A percentile compares a stretch with the other conserved stretches of the same genome.
Evolutionary conservation across 305 asterid genomes (phyloP).

Genomic region (Rubia occidens): DNA sequence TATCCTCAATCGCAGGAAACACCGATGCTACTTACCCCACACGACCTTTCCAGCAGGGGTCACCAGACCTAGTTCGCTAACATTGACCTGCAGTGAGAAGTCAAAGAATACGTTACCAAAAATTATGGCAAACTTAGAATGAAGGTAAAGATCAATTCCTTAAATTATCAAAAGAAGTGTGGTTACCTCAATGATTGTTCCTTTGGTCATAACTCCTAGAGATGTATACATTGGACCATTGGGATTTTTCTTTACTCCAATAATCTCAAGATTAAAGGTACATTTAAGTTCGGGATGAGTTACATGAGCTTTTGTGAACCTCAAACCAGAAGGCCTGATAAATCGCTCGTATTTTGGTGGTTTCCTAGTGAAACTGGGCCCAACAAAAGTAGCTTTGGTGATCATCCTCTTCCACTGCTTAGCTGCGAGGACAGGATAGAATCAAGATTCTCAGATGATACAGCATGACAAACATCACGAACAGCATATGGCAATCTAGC

Average conservation of each 20-base stretch:
- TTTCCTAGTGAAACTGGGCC: slow-evolving; percentile 84
- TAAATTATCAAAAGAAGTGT: not conserved
- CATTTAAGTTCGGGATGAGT: slow-evolving; percentile 94
- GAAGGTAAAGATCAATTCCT: not conserved
- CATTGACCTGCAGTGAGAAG: slow-evolving; percentile 57
- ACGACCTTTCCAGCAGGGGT: slow-evolving; percentile 98
- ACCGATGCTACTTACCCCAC: slow-evolving; percentile 71
- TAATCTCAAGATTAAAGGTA: slow-evolving; percentile 85
- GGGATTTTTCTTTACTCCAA: slow-evolving; percentile 91
- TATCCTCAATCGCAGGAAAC: not conserved
- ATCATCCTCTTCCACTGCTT: slow-evolving; percentile 99
- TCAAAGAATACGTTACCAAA: slow-evolving; percentile 9
- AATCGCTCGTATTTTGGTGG: slow-evolving; percentile 98
- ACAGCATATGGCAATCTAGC: not conserved
- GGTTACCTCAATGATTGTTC: slow-evolving; percentile 82
- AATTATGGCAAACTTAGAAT: not conserved
- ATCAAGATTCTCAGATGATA: not conserved
- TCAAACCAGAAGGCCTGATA: slow-evolving; percentile 78
- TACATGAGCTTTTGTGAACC: slow-evolving; percentile 85
- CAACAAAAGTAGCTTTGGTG: slow-evolving; percentile 95
- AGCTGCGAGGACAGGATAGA: slow-evolving; percentile 38
- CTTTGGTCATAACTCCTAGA: slow-evolving; percentile 89
- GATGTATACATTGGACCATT: slow-evolving; percentile 92
- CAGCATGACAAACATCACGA: not conserved
- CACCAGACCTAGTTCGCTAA: slow-evolving; percentile 90